A percentile compares a stretch with the other conserved stretches of the same genome.
phyloP scores from a whole-genome alignment of 163 green algal genomes.

The Scenedesmus sp. region DNA sequence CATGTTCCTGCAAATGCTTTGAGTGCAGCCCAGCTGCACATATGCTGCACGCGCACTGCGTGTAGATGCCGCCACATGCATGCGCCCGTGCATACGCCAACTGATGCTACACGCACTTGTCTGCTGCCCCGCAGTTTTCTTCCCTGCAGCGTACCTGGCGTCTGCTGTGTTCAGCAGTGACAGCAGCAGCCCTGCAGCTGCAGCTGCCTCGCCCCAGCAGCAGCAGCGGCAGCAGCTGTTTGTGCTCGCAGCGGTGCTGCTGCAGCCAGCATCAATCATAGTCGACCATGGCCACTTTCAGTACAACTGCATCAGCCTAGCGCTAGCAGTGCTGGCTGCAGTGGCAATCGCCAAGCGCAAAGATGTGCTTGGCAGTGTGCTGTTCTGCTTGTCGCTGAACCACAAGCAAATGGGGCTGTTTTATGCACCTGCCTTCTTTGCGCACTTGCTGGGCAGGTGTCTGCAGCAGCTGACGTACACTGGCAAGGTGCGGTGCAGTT shows the following conservation, averaged over 20 bases:
- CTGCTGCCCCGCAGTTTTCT: slow-evolving; percentile 67
- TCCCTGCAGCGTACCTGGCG: slow-evolving; percentile 72
- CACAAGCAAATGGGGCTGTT: slow-evolving; percentile 99
- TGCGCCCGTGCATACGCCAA: not conserved
- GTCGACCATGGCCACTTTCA: slow-evolving; percentile 99
- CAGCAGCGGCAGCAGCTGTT: slow-evolving; percentile 41
- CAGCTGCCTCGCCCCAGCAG: not conserved
- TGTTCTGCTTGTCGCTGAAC: slow-evolving; percentile 91
- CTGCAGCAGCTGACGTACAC: slow-evolving; percentile 65
- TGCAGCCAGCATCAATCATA: slow-evolving; percentile 90
- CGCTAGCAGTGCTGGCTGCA: slow-evolving; percentile 71
- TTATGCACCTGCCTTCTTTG: slow-evolving; percentile 97
- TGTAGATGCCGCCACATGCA: not conserved
- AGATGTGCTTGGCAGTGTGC: slow-evolving; percentile 73
- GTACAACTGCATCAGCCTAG: slow-evolving; percentile 98
- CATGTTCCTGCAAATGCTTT: too few species aligned
- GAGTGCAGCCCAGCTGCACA: too few species aligned
- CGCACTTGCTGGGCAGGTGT: slow-evolving; percentile 89
- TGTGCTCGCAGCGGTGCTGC: slow-evolving; percentile 72
- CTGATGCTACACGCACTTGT: not conserved
- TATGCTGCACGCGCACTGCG: not conserved
- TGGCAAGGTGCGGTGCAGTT: slow-evolving; percentile 59
- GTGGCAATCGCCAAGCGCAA: slow-evolving; percentile 36
- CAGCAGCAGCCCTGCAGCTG: not conserved
- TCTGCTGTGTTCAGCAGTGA: slow-evolving; percentile 52